Evolutionary conservation across 2,329 filamentous ascomycete genomes (phyloP).

Genomic region (Coniochaeta ligniaria): DNA sequence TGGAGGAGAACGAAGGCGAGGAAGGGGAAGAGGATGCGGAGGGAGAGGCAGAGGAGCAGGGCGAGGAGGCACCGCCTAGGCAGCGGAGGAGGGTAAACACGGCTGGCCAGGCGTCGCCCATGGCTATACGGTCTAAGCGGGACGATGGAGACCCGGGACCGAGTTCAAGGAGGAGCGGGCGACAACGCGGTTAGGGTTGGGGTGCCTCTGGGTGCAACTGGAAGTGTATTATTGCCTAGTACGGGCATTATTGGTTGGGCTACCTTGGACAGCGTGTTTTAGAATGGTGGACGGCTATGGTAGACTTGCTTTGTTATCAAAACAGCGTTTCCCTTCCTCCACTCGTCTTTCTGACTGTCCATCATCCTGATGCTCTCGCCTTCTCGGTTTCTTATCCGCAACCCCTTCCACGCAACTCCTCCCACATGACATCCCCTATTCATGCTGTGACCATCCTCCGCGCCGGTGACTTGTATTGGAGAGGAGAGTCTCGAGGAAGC

Average conservation of each 20-base stretch:
- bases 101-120: not conserved
- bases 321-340: no score
- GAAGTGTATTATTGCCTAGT: not conserved
- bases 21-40: not conserved
- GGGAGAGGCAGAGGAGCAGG: constrained; percentile 15
- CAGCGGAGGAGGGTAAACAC: not conserved
- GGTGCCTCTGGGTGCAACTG: not conserved
- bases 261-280: no score
- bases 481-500: no score
- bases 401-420: no score
- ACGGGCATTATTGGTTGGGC: not conserved
- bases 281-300: no score
- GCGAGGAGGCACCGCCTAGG: constrained; percentile 4
- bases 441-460: no score
- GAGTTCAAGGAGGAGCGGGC: constrained; percentile 5
- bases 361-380: no score
- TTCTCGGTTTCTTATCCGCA: no score
- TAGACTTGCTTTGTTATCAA: no score
- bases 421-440: no score
- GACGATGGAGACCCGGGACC: constrained; percentile 10
- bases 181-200: not conserved
- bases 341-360: no score
- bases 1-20: constrained; percentile 3
- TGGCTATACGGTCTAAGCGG: constrained; percentile 6
- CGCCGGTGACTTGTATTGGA: no score